Conservation (phyloP, 331 rosid genomes). For the Cydonia oblonga region DNA sequence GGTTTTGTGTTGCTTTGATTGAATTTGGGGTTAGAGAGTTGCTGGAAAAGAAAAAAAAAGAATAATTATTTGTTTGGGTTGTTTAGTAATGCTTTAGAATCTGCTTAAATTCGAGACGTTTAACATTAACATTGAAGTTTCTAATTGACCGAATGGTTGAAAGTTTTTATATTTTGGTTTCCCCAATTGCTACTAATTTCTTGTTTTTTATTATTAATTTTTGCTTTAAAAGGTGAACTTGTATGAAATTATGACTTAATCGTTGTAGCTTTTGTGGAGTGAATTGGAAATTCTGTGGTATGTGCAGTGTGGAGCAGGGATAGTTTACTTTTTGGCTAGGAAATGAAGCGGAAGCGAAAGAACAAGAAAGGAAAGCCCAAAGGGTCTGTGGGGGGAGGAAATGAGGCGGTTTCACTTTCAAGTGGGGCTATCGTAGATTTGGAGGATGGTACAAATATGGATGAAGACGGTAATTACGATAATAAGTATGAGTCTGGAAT, state of each 20-base stretch:
- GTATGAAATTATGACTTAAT: background rate
- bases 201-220: background rate
- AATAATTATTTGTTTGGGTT: background rate
- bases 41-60: background rate
- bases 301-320: constrained; percentile 8
- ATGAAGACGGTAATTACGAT: constrained; percentile 27
- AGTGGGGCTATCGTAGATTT: constrained; percentile 11
- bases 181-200: background rate
- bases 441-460: constrained; percentile 43
- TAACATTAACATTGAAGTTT: background rate
- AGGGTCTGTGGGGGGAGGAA: constrained; percentile 26
- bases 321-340: background rate
- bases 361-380: constrained; percentile 75
- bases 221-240: background rate
- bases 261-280: background rate
- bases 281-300: background rate
- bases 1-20: background rate
- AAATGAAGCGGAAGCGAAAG: constrained; percentile 92
- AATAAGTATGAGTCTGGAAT: constrained; percentile 44
- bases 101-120: background rate
- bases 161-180: background rate
- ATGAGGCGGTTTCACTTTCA: constrained; percentile 15
- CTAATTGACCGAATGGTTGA: background rate
- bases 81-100: background rate
- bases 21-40: background rate